Percentiles rank a stretch among this genome's conserved stretches.
Conservation (phyloP, 2,329 filamentous ascomycete species). For the Scopulariopsis brevicaulis region DNA sequence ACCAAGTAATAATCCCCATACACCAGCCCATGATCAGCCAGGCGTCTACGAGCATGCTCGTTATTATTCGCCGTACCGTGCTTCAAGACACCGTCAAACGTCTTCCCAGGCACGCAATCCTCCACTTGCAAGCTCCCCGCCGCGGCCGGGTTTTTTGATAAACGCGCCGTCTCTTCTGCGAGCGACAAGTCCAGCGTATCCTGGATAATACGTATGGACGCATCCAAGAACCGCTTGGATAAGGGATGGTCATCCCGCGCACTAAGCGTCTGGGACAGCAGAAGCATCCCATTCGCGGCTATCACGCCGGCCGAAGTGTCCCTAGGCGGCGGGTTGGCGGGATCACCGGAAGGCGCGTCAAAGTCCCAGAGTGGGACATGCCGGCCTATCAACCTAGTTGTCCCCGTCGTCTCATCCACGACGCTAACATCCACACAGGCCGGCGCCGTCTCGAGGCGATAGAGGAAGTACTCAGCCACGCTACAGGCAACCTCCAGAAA, state of each 20-base stretch:
- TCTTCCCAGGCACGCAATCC: neutral
- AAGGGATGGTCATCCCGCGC: neutral
- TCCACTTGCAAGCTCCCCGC: neutral
- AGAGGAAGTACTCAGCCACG: conserved; percentile 37
- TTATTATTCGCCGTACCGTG: conserved; percentile 22
- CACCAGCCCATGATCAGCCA: conserved; percentile 28
- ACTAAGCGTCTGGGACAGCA: neutral
- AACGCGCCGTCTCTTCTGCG: conserved; percentile 9
- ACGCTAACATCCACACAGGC: conserved; percentile 14
- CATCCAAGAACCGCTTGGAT: neutral
- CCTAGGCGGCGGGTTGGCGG: conserved; percentile 12
- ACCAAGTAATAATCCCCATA: conserved; percentile 38
- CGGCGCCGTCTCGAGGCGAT: conserved; percentile 22
- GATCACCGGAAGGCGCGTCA: conserved; percentile 27
- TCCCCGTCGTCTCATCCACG: neutral
- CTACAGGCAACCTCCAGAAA: conserved; percentile 32
- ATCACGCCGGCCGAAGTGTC: conserved; percentile 26
- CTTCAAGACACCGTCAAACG: conserved; percentile 6
- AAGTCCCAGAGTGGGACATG: conserved; percentile 31
- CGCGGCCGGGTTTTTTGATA: neutral
- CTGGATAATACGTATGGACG: conserved; percentile 12
- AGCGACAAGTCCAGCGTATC: conserved; percentile 18
- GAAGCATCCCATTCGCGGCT: conserved; percentile 20
- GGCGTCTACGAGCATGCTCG: conserved; percentile 10
- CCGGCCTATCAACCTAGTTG: conserved; percentile 16